Conservation (phyloP, 805 yeast species). For the Spathaspora girioi region DNA sequence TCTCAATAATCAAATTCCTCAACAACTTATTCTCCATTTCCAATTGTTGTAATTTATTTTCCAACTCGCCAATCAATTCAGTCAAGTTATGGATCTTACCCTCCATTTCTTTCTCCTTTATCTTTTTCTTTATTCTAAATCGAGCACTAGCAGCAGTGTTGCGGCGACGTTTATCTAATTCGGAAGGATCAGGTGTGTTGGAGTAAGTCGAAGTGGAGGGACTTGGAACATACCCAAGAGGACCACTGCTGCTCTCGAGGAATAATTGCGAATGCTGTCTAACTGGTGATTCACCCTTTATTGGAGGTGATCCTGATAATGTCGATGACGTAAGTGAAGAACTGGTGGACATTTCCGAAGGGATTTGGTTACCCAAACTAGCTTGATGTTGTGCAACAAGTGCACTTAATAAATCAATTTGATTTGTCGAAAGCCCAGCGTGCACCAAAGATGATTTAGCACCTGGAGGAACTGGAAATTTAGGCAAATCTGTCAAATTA, state of each 20-base stretch:
- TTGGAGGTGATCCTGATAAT: conserved; percentile 1
- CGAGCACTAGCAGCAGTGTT: conserved; percentile 67
- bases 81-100: conserved; percentile 39
- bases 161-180: conserved; percentile 50
- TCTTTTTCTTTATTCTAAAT: conserved; percentile 59
- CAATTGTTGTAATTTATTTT: conserved; percentile 45
- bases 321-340: background rate
- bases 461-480: conserved; percentile 68
- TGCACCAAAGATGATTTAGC: conserved; percentile 60
- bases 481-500: conserved; percentile 39
- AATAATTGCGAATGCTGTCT: conserved; percentile 11
- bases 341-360: background rate
- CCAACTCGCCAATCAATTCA: conserved; percentile 43
- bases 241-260: background rate
- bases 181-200: conserved; percentile 11
- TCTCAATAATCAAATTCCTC: conserved; percentile 50
- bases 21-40: conserved; percentile 62
- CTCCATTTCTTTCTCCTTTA: conserved; percentile 59
- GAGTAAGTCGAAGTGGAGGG: conserved; percentile 4
- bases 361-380: conserved; percentile 8
- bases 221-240: conserved; percentile 1
- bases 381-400: conserved; percentile 66
- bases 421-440: conserved; percentile 66
- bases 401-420: conserved; percentile 70
- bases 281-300: conserved; percentile 7